Base-by-base conservation (phyloP, 148 eudicot species). In the Rheum nobile region DNA sequence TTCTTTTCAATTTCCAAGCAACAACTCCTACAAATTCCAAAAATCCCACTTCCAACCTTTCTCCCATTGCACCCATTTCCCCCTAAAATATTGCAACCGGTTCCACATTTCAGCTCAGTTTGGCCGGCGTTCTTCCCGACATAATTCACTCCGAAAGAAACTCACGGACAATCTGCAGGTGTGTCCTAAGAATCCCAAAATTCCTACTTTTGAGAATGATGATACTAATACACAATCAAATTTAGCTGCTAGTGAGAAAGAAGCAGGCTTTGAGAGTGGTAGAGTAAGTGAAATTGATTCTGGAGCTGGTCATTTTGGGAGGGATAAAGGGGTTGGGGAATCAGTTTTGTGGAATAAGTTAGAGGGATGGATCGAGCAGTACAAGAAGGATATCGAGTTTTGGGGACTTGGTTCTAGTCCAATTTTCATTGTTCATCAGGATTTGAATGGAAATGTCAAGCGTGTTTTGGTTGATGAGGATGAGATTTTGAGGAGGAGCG, bases 371-470 rank as follows among this genome's bases (percentile, higher is more conserved):
- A 82, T 77, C 76, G 89, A 88, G 76, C 90, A 85, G 82, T 89
- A 85, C 79, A 87, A 89, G 87, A 77, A 81, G 24, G 93, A 90
- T 79, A 68, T 75, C 2, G 91, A 88, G 74, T 86, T 83, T 86
- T 92, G 97, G 97, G 97, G 97, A 19, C 78, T 86, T 81, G 97
- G 97, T 75, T 84, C 85, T 47, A 82, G 84, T 65, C 86, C 88
- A 46, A 84, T 92, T 80, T 90, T 92, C 74, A 81, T 81, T 76
- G 84, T 90, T 75, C 83, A 70, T 73, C 86, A 79, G 77, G 85
- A 86, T 84, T 75, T 76, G 50, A 77, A 81, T 35, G 93, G 93
- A 68, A 86, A 77, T 34, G 82, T 92, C 16, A 78, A 90, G 74
- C 81, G 82, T 77, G 94, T 89, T 35, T 73, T 80, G 47, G 91